These are phyloP conservation scores for Leccinum fibrillosum DNA, from an alignment of 768 basidiomycete species.

Conservation along the genomic window DNA sequence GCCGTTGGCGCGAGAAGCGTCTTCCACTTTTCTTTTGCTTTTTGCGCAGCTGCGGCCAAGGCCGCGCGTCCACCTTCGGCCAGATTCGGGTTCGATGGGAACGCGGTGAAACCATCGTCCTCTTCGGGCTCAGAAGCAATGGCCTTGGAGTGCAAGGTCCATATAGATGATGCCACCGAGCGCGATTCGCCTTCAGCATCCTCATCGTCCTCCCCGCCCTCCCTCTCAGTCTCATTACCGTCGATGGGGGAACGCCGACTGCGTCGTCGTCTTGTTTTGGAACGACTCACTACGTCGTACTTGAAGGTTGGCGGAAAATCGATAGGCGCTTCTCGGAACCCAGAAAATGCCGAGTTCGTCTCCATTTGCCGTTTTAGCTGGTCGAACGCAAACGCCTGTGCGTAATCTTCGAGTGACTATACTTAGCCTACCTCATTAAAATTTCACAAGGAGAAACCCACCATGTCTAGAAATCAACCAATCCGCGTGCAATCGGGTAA, in stretches of 20 bases:
- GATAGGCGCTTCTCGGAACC: conserved; percentile 79
- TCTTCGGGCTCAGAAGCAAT: conserved; percentile 36
- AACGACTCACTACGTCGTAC: conserved; percentile 70
- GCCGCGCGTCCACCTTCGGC: conserved; percentile 38
- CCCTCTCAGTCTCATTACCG: conserved; percentile 39
- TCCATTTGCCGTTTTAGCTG: conserved; percentile 80
- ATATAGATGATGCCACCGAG: conserved; percentile 53
- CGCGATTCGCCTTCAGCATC: conserved; percentile 46
- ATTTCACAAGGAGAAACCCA: conserved; percentile 24
- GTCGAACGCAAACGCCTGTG: conserved; percentile 86
- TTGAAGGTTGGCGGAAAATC: conserved; percentile 94
- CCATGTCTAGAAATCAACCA: conserved; percentile 87
- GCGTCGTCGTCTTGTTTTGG: conserved; percentile 40
- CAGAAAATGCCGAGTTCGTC: conserved; percentile 62
- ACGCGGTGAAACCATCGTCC: conserved; percentile 37
- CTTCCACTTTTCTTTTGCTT: conserved; percentile 56
- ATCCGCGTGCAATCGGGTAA: conserved; percentile 89
- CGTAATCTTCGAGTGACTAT: conserved; percentile 53
- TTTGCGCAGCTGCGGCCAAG: conserved; percentile 42
- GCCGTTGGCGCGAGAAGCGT: conserved; percentile 38
- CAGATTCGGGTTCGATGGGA: conserved; percentile 21
- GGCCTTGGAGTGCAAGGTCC: conserved; percentile 41
- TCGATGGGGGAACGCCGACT: conserved; percentile 37
- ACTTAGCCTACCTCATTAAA: conserved; percentile 8
- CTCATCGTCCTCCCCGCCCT: conserved; percentile 35